Evolutionary conservation across 352 stramenopile species (phyloP).

Genomic region (Globisporangium emineosum): DNA sequence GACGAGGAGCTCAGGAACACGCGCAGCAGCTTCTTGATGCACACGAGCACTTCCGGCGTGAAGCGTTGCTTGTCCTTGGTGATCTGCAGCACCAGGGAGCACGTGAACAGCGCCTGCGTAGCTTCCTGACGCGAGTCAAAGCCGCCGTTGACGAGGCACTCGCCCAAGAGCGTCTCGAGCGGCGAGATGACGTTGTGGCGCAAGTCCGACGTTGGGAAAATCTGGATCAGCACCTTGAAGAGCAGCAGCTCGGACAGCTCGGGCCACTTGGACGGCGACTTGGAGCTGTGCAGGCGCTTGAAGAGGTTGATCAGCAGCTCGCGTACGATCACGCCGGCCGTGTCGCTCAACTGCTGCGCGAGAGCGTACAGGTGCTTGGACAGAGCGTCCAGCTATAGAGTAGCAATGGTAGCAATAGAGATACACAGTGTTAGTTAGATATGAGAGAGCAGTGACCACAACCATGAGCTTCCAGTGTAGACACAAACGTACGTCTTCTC

Average conservation of each 20-base stretch:
- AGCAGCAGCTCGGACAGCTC: slow-evolving; percentile 88
- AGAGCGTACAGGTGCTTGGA: slow-evolving; percentile 86
- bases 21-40: slow-evolving; percentile 51
- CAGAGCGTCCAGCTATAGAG: slow-evolving; percentile 68
- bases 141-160: slow-evolving; percentile 81
- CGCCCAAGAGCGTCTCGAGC: slow-evolving; percentile 88
- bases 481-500: slow-evolving; percentile 44
- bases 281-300: slow-evolving; percentile 84
- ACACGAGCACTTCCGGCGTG: slow-evolving; percentile 79
- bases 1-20: slow-evolving; percentile 27
- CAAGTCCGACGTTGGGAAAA: slow-evolving; percentile 94
- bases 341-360: slow-evolving; percentile 89
- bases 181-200: slow-evolving; percentile 94
- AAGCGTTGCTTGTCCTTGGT: slow-evolving; percentile 89
- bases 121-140: slow-evolving; percentile 76
- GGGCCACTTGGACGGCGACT: slow-evolving; percentile 81
- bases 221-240: slow-evolving; percentile 80
- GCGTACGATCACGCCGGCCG: slow-evolving; percentile 83
- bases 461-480: not conserved
- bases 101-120: slow-evolving; percentile 76
- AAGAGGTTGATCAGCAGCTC: slow-evolving; percentile 90
- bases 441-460: not conserved
- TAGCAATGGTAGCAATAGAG: not conserved
- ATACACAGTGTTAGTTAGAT: not conserved
- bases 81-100: slow-evolving; percentile 65